Base-by-base conservation (phyloP, 768 basidiomycete genomes). In the Rhizopogon sp. region DNA sequence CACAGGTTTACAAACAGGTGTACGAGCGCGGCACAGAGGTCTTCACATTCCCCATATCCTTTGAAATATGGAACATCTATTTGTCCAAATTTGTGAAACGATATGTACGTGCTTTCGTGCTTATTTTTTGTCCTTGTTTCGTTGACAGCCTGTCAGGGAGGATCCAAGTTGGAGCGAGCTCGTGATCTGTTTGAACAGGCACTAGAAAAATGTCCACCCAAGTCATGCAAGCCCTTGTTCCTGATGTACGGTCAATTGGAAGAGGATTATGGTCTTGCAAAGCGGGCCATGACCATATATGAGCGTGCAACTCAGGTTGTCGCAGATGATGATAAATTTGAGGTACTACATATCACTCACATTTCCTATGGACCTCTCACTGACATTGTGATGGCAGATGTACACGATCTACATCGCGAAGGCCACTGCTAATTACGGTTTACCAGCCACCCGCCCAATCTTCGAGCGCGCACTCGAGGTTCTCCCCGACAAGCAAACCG, bases 21-120 rank as follows among this genome's bases (percentile, higher is more conserved):
- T 99, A 98, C 67, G 97, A 98, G 68, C 86, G 95, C 25, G 97
- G 97, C 45, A 93, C 96, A 9, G 96, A 98, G 60, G 75, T 98
- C 31, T 98, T 98, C 76, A 96, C 95, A 8, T 98, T 92, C 79
- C 97, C 97, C 0, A 85, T 98, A 57, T 95, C 93, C 3, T 98
- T 98, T 70, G 97, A 99, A 72, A 86, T 99, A 59, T 98, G 97
- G 96, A 98, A 99, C 69, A 97, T 97, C 52, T 99, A 98, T 70
- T 74, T 99, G 17, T 87, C 92, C 43, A 98, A 98, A 72, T 99
- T 99, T 68, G 82, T 95, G 56, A 94, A 93, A 71, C 90, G 97
- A 72, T 98, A 95, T 72, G 93, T 95, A 62, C 67, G 89, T 79
- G 6, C 8, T 49, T 25, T 35, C 5, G 22, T 49, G 33, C 47